Conservation (phyloP, 2,329 filamentous ascomycete genomes). For the Colletotrichum sp. region DNA sequence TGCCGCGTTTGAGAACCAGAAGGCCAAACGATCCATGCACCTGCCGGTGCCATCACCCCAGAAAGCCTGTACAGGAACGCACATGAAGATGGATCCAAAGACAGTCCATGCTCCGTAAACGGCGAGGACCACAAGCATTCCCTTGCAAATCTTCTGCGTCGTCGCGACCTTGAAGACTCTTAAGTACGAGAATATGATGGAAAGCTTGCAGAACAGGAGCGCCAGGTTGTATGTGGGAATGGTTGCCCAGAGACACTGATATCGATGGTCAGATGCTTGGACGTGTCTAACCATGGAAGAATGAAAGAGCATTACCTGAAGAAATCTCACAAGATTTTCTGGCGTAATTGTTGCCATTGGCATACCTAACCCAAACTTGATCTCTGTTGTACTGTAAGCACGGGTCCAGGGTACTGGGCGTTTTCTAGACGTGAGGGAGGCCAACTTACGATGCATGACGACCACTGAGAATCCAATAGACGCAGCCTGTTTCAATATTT, state of each 20-base stretch:
- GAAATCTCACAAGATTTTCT: not conserved
- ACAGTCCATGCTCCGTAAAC: conserved; percentile 30
- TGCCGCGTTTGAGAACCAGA: conserved; percentile 30
- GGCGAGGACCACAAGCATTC: conserved; percentile 16
- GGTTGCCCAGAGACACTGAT: not conserved
- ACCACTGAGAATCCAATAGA: not conserved
- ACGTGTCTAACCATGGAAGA: not conserved
- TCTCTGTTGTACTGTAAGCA: not conserved
- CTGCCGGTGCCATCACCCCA: conserved; percentile 22
- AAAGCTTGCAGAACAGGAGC: not conserved
- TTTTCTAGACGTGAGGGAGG: not conserved
- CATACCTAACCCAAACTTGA: not conserved
- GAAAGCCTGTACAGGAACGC: conserved; percentile 26
- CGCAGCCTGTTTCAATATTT: not conserved
- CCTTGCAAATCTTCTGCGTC: not conserved
- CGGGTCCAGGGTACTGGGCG: not conserved
- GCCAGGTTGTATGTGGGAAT: not conserved
- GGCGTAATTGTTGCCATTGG: not conserved
- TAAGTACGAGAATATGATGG: not conserved
- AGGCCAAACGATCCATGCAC: conserved; percentile 24
- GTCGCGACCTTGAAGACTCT: not conserved
- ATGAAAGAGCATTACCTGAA: not conserved
- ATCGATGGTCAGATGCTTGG: not conserved
- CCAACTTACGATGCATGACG: not conserved
- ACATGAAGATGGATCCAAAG: conserved; percentile 27